A percentile compares a stretch with the other conserved stretches of the same genome.
Evolutionary conservation across 345 rosid genomes (phyloP).

Genomic region (Boechera retrofracta): DNA sequence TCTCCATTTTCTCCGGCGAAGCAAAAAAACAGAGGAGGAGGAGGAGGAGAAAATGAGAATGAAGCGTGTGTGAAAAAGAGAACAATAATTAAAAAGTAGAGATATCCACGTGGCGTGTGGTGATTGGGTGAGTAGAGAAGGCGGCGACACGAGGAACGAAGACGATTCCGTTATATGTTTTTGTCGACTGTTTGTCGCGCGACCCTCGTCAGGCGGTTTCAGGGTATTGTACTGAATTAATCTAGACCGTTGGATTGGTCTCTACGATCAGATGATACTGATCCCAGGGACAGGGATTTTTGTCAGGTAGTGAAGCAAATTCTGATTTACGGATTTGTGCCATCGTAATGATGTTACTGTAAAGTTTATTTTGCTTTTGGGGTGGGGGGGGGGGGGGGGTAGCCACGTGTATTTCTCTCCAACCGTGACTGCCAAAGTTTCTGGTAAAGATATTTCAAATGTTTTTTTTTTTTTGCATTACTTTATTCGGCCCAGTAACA

Average conservation of each 20-base stretch:
- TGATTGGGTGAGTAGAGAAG: conserved; percentile 21
- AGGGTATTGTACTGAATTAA: conserved; percentile 30
- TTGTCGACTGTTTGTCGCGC: conserved; percentile 41
- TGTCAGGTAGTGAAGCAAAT: conserved; percentile 39
- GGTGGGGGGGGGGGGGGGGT: background rate
- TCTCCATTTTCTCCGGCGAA: background rate
- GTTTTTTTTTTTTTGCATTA: background rate
- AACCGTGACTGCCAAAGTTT: background rate
- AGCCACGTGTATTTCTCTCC: background rate
- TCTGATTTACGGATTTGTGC: conserved; percentile 40
- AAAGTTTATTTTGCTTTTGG: background rate
- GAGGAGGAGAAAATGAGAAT: background rate
- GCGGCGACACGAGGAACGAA: conserved; percentile 52
- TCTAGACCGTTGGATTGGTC: conserved; percentile 34
- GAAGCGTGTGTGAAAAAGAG: background rate
- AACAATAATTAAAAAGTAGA: background rate
- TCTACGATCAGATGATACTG: conserved; percentile 12
- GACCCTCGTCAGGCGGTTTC: conserved; percentile 32
- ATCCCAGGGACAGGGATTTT: conserved; percentile 23
- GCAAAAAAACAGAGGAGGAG: background rate
- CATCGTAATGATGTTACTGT: conserved; percentile 8
- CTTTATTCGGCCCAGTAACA: background rate
- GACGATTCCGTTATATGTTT: conserved; percentile 42
- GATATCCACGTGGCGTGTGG: conserved; percentile 40
- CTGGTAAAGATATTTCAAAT: background rate